phyloP scores from a whole-genome alignment of 2,329 filamentous ascomycete genomes.

The Corynespora cassiicola region DNA sequence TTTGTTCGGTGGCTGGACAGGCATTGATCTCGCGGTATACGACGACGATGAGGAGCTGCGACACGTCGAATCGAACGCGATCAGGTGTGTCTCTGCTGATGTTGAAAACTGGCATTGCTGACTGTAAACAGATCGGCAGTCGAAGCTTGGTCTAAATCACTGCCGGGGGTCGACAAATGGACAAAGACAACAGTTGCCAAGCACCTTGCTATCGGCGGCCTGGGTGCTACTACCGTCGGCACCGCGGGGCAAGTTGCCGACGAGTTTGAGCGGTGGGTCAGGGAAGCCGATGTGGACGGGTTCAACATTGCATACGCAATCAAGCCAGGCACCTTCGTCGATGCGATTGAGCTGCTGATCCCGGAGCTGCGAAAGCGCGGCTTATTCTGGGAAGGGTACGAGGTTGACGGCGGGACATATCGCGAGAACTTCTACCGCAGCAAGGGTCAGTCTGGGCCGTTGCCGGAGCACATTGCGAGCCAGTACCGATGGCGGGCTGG shows the following conservation, averaged over 20 bases:
- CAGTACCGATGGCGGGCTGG: constrained; percentile 44
- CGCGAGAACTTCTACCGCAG: constrained; percentile 64
- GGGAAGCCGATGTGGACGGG: constrained; percentile 72
- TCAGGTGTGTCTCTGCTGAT: constrained; percentile 50
- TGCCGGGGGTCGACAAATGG: constrained; percentile 63
- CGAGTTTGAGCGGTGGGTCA: constrained; percentile 69
- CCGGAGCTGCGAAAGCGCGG: constrained; percentile 69
- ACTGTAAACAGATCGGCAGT: constrained; percentile 19
- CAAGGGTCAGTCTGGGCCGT: constrained; percentile 54
- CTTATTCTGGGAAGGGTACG: constrained; percentile 59
- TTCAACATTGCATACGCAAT: constrained; percentile 74
- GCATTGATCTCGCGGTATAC: constrained; percentile 65
- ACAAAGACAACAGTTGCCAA: constrained; percentile 72
- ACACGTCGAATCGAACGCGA: constrained; percentile 63
- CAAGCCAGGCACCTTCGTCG: constrained; percentile 69
- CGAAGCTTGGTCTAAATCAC: constrained; percentile 21
- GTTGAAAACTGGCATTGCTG: not conserved
- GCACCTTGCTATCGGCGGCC: constrained; percentile 69
- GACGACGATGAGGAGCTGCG: constrained; percentile 67
- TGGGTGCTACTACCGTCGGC: constrained; percentile 67
- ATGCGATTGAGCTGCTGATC: constrained; percentile 64
- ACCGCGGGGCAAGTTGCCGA: constrained; percentile 69
- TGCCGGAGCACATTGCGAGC: constrained; percentile 56
- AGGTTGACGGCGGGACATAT: constrained; percentile 62
- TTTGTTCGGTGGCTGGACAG: constrained; percentile 76